A percentile compares a stretch with the other conserved stretches of the same genome.
Conservation (phyloP, 1,284 basidiomycete species). For the Apiotrichum sp. region DNA sequence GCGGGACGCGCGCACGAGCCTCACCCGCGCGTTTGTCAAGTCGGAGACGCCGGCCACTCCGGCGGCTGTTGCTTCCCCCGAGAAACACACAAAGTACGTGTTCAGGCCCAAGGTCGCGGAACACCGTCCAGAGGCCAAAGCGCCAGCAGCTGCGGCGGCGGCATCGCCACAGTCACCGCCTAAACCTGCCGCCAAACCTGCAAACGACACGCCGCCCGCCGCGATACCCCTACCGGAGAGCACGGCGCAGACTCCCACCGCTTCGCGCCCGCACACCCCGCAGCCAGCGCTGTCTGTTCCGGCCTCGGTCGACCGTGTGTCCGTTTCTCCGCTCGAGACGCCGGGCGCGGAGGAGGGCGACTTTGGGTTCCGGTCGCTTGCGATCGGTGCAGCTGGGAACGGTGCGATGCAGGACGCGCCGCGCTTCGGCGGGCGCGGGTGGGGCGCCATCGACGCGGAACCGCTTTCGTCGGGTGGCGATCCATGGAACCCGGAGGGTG, state of each 20-base stretch:
- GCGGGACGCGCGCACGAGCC: conserved; percentile 35
- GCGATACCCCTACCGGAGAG: conserved; percentile 35
- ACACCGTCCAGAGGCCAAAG: background rate
- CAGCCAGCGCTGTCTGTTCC: background rate
- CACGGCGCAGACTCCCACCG: conserved; percentile 22
- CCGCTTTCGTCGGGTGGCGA: conserved; percentile 3
- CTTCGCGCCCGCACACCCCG: conserved; percentile 25
- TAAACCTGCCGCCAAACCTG: background rate
- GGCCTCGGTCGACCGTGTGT: conserved; percentile 26
- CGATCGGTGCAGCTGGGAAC: conserved; percentile 26
- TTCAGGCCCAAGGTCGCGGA: conserved; percentile 26
- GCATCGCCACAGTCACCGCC: no score
- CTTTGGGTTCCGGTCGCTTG: conserved; percentile 34
- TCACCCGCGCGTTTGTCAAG: conserved; percentile 44
- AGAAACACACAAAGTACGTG: conserved; percentile 25
- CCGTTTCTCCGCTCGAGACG: conserved; percentile 40
- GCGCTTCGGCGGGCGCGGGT: conserved; percentile 11
- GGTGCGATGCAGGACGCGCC: background rate
- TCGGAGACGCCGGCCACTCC: conserved; percentile 4
- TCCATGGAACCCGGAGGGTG: conserved; percentile 9
- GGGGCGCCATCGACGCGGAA: conserved; percentile 24
- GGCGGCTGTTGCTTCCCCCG: background rate
- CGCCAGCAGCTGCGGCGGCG: no score
- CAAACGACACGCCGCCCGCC: background rate
- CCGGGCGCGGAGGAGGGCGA: conserved; percentile 22